Percentiles rank a stretch among this genome's conserved stretches.
These are phyloP conservation scores for Blastocystis sp. DNA, from an alignment of 352 stramenopile genomes.

Conservation along the genomic window DNA sequence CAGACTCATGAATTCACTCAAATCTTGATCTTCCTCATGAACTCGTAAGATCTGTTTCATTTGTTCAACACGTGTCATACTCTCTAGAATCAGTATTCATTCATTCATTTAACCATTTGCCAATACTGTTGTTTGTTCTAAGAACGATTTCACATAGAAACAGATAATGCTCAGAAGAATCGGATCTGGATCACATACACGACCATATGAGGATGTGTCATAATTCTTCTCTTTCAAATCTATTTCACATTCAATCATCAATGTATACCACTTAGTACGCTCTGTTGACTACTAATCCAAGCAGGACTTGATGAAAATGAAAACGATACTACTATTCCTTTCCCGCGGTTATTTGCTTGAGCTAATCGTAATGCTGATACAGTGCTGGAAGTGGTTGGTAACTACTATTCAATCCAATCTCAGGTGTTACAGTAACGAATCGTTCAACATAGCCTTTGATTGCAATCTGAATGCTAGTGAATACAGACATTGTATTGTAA, in stretches of 20 bases:
- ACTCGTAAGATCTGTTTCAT: background rate
- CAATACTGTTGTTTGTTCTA: background rate
- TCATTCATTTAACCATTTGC: background rate
- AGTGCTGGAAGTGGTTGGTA: background rate
- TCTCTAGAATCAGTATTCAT: background rate
- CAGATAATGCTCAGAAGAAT: background rate
- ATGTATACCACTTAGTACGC: conserved; percentile 5
- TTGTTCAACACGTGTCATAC: background rate
- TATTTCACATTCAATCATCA: background rate
- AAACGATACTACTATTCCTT: conserved; percentile 1
- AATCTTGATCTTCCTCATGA: background rate
- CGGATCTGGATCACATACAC: background rate
- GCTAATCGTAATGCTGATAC: background rate
- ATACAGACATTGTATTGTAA: background rate
- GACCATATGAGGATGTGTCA: background rate
- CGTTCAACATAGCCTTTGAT: conserved; percentile 16
- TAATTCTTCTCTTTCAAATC: background rate
- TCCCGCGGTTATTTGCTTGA: background rate
- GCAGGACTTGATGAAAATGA: conserved; percentile 8
- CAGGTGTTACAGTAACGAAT: background rate
- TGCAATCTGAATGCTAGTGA: conserved; percentile 13
- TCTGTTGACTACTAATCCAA: conserved; percentile 9
- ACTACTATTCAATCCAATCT: background rate
- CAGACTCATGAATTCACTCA: background rate
- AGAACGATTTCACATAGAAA: conserved; percentile 53